Evolutionary conservation across 176 grass and related monocot species (phyloP), one percentile per base, ranked within the genome.

Genomic region (Oryza coarctata): DNA sequence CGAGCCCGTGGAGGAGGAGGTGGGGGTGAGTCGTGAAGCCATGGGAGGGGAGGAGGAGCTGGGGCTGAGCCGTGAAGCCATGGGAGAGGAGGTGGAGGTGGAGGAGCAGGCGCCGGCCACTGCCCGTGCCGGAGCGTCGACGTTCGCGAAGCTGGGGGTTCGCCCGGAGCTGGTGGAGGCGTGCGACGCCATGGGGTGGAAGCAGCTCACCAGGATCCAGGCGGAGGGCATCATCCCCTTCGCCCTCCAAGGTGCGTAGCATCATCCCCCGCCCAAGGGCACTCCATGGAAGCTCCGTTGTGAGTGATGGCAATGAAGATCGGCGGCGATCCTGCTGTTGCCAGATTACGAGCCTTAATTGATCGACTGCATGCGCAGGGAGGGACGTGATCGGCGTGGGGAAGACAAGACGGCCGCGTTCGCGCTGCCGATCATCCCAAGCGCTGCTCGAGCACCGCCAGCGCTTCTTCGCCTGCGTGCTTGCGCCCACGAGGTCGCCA

Each of bases 321-420:
- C 3, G 4, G 11, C 8, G 79, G 12, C 13, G 11, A 12, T 4
- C n/a, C n/a, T n/a, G n/a, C n/a, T n/a, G 7, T 60, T 64, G 29
- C 1, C 3, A 14, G 0, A 3, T 17, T 15, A 17, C 32, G 10
- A 44, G 11, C 43, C 12, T 52, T 52, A 13, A 66, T 3, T 45
- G 29, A 4, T 23, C 6, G 18, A n/a, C 35, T 60, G 2, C 80
- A 41, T 78, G 61, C 11, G 31, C 80, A 95, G 96, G 93, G 64
- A 89, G 86, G 78, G 96, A 98, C 75, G 68, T 98, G 15, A 95
- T 95, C 49, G 93, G 93, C 39, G 43, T 98, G 68, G 95, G 92
- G 39, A 90, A 98, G 77, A 94, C 92, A 95, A 98, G 86, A 98
- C 95, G 57, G 95, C 82, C 44, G 95, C 95, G 1, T 98, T 98